A percentile compares a stretch with the other conserved stretches of the same genome.
Evolutionary conservation across 352 stramenopile species (phyloP).

Genomic region (Phytophthora sansomeana): DNA sequence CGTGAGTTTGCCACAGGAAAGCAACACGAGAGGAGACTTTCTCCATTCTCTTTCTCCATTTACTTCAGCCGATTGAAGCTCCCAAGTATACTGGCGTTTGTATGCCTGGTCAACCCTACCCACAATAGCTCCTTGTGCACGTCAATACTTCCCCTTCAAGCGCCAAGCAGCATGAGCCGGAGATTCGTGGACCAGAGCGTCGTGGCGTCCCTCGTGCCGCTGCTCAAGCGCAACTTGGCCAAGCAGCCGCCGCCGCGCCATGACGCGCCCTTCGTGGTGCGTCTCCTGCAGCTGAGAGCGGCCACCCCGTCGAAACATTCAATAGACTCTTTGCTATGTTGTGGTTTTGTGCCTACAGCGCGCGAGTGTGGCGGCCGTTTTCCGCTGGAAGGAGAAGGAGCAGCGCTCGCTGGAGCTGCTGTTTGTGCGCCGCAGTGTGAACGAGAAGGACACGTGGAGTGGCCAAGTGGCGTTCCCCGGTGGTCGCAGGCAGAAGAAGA

Average conservation of each 20-base stretch:
- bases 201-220: slow-evolving; percentile 54
- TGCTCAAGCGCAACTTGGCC: slow-evolving; percentile 65
- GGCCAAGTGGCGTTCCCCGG: slow-evolving; percentile 86
- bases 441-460: slow-evolving; percentile 83
- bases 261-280: slow-evolving; percentile 44
- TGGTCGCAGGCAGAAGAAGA: slow-evolving; percentile 72
- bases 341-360: slow-evolving; percentile 33
- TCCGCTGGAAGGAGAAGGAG: slow-evolving; percentile 80
- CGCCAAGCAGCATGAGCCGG: slow-evolving; percentile 29
- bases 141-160: slow-evolving; percentile 21
- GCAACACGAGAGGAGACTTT: too few relatives aligned
- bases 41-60: too few relatives aligned
- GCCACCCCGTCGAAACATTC: background rate
- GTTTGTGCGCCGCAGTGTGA: slow-evolving; percentile 79
- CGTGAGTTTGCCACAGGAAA: too few relatives aligned
- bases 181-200: slow-evolving; percentile 55
- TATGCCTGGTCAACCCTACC: slow-evolving; percentile 13
- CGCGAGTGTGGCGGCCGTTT: slow-evolving; percentile 81
- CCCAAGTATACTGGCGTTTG: slow-evolving; percentile 16
- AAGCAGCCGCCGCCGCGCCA: slow-evolving; percentile 40
- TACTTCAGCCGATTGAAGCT: slow-evolving; percentile 3
- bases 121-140: slow-evolving; percentile 1
- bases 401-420: slow-evolving; percentile 74
- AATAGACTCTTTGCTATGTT: background rate
- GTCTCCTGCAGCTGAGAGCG: slow-evolving; percentile 13